Evolutionary conservation across 257 asterid species (phyloP), one percentile per base, ranked within the genome.

Genomic region (Ocimum tenuiflorum): DNA sequence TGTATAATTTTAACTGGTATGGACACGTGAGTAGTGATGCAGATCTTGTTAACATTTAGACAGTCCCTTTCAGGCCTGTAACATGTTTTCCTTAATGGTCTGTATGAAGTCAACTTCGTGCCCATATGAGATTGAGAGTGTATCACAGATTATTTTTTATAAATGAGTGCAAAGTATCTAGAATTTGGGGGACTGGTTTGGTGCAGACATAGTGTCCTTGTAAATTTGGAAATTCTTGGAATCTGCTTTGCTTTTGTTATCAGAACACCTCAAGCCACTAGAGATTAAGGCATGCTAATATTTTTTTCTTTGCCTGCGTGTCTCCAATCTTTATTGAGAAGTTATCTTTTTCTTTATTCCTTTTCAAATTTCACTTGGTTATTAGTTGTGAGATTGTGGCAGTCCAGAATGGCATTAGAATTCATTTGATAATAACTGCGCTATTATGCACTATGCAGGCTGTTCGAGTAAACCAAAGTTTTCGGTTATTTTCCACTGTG

Each of bases 401-500:
- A 54, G 12, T 22, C 7, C 36, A 38, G 2, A 19, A 45, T 45
- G 31, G 31, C 31, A 27, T 27, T 4, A 27, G 6, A 18, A 14
- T 60, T 52, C 45, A 38, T 58, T 10, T 38, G 29, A 18, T 63
- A 31, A 13, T 53, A 19, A 33, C 22, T 69, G 31, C 14, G 11
- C 49, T 35, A 29, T 33, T 18, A 13, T 58, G 27, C 41, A 39
- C 27, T 69, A 11, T 81, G 82, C 94, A 92, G 99, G 89, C 85
- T 49, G 75, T 89, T 43, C 80, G 86, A 70, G 99, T 94, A 60
- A 81, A 80, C 62, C 85, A 83, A 69, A 78, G 77, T 56, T 94
- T 94, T 73, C 94, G 91, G 53, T 71, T 94, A 29, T 88, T 89
- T 81, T 86, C 97, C 69, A 94, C 99, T 0, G 78, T 94, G 78